These are phyloP conservation scores for Royoungia palumana DNA, from an alignment of 768 basidiomycete genomes.

Conservation along the genomic window DNA sequence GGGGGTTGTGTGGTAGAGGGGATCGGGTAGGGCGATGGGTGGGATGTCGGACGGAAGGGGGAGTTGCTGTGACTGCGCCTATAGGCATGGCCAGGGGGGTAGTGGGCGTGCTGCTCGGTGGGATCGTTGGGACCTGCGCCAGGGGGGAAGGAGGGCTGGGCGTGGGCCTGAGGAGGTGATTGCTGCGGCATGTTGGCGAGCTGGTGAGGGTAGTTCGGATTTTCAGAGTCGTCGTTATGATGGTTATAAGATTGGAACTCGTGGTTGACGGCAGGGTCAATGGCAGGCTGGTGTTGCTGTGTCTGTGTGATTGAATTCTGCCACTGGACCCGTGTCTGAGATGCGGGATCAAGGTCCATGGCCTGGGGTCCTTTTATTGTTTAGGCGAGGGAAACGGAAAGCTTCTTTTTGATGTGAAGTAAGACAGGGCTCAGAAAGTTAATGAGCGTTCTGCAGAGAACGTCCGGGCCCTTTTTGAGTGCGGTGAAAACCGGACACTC, in stretches of 20 bases:
- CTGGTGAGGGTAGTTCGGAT: constrained; percentile 25
- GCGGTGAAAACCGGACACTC: constrained; percentile 10
- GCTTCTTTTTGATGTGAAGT: constrained; percentile 35
- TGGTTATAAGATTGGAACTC: constrained; percentile 33
- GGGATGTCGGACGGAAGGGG: constrained; percentile 38
- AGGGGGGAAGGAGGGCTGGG: constrained; percentile 36
- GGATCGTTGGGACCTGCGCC: constrained; percentile 35
- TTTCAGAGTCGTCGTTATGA: constrained; percentile 23
- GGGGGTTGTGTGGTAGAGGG: constrained; percentile 31
- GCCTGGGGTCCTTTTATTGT: constrained; percentile 32
- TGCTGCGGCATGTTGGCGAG: constrained; percentile 32
- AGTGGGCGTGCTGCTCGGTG: constrained; percentile 34
- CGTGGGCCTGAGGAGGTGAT: constrained; percentile 25
- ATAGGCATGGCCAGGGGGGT: constrained; percentile 32
- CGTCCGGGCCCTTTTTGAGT: constrained; percentile 14
- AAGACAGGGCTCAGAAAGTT: constrained; percentile 20
- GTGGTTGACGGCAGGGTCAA: constrained; percentile 34
- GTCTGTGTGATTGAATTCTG: constrained; percentile 32
- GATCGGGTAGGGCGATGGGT: constrained; percentile 39
- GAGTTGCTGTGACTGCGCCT: constrained; percentile 32
- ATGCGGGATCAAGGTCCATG: constrained; percentile 35
- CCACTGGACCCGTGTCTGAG: constrained; percentile 35
- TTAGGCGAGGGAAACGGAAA: constrained; percentile 35
- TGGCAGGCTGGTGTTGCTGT: constrained; percentile 32
- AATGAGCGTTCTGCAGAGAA: constrained; percentile 31